Evolutionary conservation across 352 stramenopile species (phyloP), one percentile per base, ranked within the genome.

Genomic region (Globisporangium ultimum): DNA sequence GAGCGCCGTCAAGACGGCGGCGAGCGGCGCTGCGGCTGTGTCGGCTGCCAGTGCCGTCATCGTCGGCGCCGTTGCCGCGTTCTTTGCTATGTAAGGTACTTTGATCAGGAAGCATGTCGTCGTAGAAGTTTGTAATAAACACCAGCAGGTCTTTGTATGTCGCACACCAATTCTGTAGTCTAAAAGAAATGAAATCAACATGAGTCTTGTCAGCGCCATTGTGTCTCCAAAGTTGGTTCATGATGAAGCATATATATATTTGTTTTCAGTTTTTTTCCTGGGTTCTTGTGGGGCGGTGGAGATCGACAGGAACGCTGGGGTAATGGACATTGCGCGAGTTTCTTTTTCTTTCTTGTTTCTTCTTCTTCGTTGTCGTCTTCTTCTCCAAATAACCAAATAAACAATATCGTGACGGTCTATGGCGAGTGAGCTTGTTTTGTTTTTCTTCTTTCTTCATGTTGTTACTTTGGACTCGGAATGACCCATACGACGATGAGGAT

Each of bases 401-500:
- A 66, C 61, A 54, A 53, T 70, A 53, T 62, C 66, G 53, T 65
- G 61, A 60, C 52, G 47, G 40, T 45, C 40, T 45, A 45, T 45
- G 17, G 17, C 12, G 40, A 45, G 46, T 43, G 61, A 52, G 21
- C 24, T n/a, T 28, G 24, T 28, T 28, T 28, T 28, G 24, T 28
- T 28, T 52, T 36, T 12, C 9, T 22, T 48, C 5, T 18, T 48
- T 48, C 17, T 48, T 48, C 20, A 48, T 48, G 4, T 15, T 12
- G 20, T 15, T 60, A 24, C 6, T 53, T 74, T 38, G 67, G 53
- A 43, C 55, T 63, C n/a, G 68, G 71, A 52, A 87, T 76, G n/a
- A 83, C 53, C 41, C 75, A 80, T 38, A 88, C 65, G 50, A 85
- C 60, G 64, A 88, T 74, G 24, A 89, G 63, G 55, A 88, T 80